These are phyloP conservation scores for Fragilaria crotonensis DNA, from an alignment of 108 stramenopile genomes.

Conservation along the genomic window DNA sequence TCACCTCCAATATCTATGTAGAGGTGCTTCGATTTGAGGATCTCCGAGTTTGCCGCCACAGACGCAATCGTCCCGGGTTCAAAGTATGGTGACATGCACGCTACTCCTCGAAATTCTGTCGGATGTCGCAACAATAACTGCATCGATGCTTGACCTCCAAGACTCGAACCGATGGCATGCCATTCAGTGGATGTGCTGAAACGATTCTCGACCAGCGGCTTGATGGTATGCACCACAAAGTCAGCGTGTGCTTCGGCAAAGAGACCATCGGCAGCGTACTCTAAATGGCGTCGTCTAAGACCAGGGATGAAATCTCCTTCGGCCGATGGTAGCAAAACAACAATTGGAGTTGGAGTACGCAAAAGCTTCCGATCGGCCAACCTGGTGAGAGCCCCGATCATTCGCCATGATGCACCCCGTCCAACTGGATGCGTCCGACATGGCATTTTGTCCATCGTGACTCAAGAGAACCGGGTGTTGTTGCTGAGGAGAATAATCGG, in stretches of 20 bases:
- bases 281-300: conserved; percentile 36
- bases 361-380: conserved; percentile 32
- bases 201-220: conserved; percentile 38
- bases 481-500: conserved; percentile 27
- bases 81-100: conserved; percentile 63
- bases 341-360: conserved; percentile 25
- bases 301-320: conserved; percentile 30
- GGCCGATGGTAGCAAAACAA: conserved; percentile 26
- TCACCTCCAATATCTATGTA: conserved; percentile 73
- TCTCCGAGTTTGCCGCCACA: conserved; percentile 13
- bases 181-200: conserved; percentile 45
- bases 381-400: conserved; percentile 60
- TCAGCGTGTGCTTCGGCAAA: conserved; percentile 59
- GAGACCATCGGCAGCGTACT: conserved; percentile 51
- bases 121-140: conserved; percentile 55
- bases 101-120: conserved; percentile 51
- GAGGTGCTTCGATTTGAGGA: conserved; percentile 24
- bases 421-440: conserved; percentile 45
- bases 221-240: conserved; percentile 52
- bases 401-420: conserved; percentile 62
- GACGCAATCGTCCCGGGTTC: conserved; percentile 42
- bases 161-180: conserved; percentile 42
- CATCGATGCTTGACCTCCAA: conserved; percentile 68
- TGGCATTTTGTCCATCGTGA: conserved; percentile 68
- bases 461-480: conserved; percentile 46